Base-by-base conservation (phyloP, 345 rosid species). In the Turnera subulata region DNA sequence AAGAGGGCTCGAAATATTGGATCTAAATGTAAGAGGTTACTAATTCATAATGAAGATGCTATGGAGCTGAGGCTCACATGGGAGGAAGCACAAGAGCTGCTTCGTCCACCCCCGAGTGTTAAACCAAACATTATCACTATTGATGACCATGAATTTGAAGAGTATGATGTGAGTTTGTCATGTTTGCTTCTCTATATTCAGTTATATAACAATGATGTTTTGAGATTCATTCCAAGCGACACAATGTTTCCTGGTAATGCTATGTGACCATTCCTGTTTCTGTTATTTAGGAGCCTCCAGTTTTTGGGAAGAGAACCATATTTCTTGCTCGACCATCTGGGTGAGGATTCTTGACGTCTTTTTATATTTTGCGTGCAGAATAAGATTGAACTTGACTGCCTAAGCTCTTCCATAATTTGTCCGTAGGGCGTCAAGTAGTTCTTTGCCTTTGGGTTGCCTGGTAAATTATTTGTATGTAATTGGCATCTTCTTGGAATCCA, bases 71-170 rank as follows among this genome's bases (percentile, higher is more conserved):
- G 84, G 69, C 67, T 88, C 47, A 91, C 90, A 26, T 91, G 96
- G 96, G 87, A 88, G 58, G 96, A 91, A 84, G 82, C 98, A 61
- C 92, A 91, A 58, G 92, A 84, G 46, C 68, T 91, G 80, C 80
- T 91, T 75, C 88, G 90, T 57, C 95, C 96, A 52, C 73, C 92
- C 29, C 88, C 92, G 46, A 66, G 56, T 75, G 77, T 65, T 59
- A 79, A 61, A 55, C 83, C 92, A 58, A 78, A 52, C 64, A 59
- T 84, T 24, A 76, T 81, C 44, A 66, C 82, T 22, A 74, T 88
- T 44, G 98, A 88, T 59, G 98, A 79, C 61, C 76, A 78, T 69
- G 92, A 91, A 62, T 79, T 91, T 67, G 98, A 91, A 77, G 96
- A 88, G 74, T 91, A 79, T 73, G 89, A 91, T 68, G 98, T 86